phyloP scores from a whole-genome alignment of 1,284 basidiomycete genomes.

The Pascua sp. region DNA sequence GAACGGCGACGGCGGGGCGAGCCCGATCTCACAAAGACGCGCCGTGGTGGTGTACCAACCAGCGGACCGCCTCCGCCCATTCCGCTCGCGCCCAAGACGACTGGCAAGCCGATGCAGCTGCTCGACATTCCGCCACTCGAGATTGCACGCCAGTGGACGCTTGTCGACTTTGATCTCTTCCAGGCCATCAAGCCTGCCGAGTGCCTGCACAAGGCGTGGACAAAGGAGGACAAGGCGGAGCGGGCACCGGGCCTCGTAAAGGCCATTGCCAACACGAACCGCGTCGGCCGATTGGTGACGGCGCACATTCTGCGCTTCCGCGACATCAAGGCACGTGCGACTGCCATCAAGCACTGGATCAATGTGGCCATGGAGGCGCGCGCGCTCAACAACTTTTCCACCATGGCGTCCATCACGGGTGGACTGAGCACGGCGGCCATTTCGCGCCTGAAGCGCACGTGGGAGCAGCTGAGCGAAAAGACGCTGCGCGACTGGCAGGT shows the following conservation, averaged over 20 bases:
- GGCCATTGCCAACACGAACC: conserved; percentile 86
- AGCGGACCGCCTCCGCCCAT: conserved; percentile 2
- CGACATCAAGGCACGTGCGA: conserved; percentile 77
- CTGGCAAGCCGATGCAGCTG: conserved; percentile 30
- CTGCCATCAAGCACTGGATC: conserved; percentile 83
- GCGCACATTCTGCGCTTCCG: conserved; percentile 74
- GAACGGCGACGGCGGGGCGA: conserved; percentile 62
- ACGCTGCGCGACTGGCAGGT: conserved; percentile 52
- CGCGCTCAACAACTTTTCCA: conserved; percentile 90
- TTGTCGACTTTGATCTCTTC: conserved; percentile 83
- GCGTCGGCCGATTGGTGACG: conserved; percentile 79
- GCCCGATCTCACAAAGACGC: neutral
- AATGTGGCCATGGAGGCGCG: conserved; percentile 82
- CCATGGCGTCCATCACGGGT: conserved; percentile 92
- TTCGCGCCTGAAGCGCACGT: conserved; percentile 84
- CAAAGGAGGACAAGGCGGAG: conserved; percentile 18
- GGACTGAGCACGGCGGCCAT: conserved; percentile 92
- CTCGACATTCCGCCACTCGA: conserved; percentile 68
- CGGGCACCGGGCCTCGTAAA: conserved; percentile 39
- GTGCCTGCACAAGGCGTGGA: conserved; percentile 63
- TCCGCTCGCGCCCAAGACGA: conserved; percentile 3
- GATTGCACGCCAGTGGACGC: conserved; percentile 87
- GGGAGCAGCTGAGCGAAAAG: conserved; percentile 56
- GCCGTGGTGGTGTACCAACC: too few relatives aligned
- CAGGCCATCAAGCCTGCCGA: conserved; percentile 86